These are phyloP conservation scores for Hortiboletus campestris DNA, from an alignment of 768 basidiomycete species.

Conservation along the genomic window DNA sequence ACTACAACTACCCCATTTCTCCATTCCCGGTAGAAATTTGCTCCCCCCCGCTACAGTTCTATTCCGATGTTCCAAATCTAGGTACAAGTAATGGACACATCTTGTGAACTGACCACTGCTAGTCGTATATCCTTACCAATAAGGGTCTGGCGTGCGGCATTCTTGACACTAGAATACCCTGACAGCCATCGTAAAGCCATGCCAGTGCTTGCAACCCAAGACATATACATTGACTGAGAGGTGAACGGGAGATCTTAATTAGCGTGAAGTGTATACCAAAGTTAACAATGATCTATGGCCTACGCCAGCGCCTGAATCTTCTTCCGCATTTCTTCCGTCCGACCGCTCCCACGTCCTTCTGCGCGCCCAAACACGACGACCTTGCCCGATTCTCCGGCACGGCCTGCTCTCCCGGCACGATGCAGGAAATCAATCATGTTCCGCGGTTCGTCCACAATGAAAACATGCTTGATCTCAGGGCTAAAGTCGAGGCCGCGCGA, in stretches of 20 bases:
- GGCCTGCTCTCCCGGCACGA: slow-evolving; percentile 79
- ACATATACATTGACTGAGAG: not conserved
- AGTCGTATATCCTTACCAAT: too few species aligned
- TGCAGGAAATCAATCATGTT: slow-evolving; percentile 93
- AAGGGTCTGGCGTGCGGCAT: too few species aligned
- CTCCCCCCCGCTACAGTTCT: too few species aligned
- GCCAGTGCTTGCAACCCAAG: not conserved
- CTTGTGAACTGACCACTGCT: too few species aligned
- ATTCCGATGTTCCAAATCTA: too few species aligned
- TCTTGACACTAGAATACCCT: too few species aligned
- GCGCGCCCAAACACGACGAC: slow-evolving; percentile 77
- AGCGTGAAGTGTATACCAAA: not conserved
- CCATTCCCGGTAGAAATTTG: too few species aligned
- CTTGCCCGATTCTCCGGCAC: slow-evolving; percentile 67
- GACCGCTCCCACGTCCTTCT: slow-evolving; percentile 59
- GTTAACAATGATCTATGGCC: not conserved
- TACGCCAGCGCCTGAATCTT: slow-evolving; percentile 42
- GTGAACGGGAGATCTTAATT: not conserved
- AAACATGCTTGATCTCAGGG: slow-evolving; percentile 73
- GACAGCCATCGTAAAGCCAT: not conserved
- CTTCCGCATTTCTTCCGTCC: slow-evolving; percentile 49
- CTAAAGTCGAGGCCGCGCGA: slow-evolving; percentile 89
- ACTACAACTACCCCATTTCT: too few species aligned
- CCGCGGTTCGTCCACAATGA: slow-evolving; percentile 84
- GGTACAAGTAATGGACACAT: too few species aligned